Conservation (phyloP, 1,139 yeast genomes). For the Scheffersomyces cryptocercus region DNA sequence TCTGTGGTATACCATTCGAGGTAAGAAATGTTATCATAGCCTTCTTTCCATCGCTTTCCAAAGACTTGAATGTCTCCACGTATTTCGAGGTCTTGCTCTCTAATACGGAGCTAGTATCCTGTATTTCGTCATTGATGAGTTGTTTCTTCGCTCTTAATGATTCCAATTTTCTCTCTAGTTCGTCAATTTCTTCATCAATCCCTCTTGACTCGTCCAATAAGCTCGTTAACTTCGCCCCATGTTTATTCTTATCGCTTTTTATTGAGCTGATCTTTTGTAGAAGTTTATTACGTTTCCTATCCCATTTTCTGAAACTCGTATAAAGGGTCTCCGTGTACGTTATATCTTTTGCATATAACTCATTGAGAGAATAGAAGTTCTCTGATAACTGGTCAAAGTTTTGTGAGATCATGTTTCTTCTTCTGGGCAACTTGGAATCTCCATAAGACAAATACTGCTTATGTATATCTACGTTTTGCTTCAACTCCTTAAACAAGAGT, state of each 20-base stretch:
- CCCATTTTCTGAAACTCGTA: constrained; percentile 47
- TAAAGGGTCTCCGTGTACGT: constrained; percentile 29
- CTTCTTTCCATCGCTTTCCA: constrained; percentile 41
- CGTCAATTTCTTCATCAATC: constrained; percentile 43
- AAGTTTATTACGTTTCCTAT: constrained; percentile 34
- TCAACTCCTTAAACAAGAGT: constrained; percentile 22
- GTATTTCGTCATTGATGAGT: constrained; percentile 43
- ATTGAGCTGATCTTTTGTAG: constrained; percentile 40
- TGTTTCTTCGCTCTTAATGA: constrained; percentile 39
- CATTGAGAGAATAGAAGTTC: constrained; percentile 48
- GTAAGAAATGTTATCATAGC: constrained; percentile 30
- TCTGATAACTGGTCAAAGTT: constrained; percentile 40
- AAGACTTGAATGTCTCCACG: constrained; percentile 38
- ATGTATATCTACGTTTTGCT: constrained; percentile 25
- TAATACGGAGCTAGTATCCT: constrained; percentile 52
- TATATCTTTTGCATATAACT: constrained; percentile 46
- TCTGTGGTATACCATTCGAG: constrained; percentile 23
- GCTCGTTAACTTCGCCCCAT: constrained; percentile 45
- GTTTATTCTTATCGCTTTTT: constrained; percentile 40
- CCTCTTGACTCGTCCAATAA: constrained; percentile 34
- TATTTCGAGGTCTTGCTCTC: constrained; percentile 52
- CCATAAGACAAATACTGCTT: constrained; percentile 27
- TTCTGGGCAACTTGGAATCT: constrained; percentile 26
- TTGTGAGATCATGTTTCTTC: constrained; percentile 28
- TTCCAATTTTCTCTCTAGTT: constrained; percentile 39